Conservation (phyloP, 805 yeast species). For the Yarrowia sp. region DNA sequence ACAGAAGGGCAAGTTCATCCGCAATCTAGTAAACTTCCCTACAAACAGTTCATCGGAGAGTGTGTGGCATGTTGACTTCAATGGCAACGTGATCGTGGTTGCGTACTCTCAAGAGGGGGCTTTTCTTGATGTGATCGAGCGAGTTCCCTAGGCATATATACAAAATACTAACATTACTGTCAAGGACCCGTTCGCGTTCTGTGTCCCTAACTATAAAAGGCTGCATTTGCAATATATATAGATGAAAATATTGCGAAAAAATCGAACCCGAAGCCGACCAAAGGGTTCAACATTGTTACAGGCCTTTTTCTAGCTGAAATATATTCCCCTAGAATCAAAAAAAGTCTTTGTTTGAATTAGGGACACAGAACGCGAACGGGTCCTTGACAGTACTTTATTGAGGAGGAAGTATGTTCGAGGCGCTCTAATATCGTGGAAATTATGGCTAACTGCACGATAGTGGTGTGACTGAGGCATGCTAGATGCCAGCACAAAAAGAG, state of each 20-base stretch:
- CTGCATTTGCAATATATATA: no score
- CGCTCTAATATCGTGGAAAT: not conserved
- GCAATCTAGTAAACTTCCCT: constrained; percentile 30
- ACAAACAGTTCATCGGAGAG: not conserved
- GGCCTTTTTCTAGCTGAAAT: no score
- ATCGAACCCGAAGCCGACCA: no score
- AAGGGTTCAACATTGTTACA: no score
- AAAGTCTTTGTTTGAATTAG: no score
- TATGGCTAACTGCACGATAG: not conserved
- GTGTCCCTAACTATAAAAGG: no score
- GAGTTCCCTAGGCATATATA: constrained; percentile 1
- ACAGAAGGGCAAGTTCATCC: constrained; percentile 57
- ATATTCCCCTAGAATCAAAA: no score
- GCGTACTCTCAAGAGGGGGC: constrained; percentile 15
- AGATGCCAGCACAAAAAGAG: no score
- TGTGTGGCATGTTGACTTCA: constrained; percentile 18
- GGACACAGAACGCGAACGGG: no score
- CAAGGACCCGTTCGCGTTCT: no score
- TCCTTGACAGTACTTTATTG: no score
- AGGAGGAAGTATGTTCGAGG: not conserved
- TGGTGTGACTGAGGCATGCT: not conserved
- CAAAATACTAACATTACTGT: not conserved
- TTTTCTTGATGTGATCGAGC: constrained; percentile 8
- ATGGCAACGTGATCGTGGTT: constrained; percentile 14
- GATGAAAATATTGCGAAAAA: no score